Evolutionary conservation across 306 rosid genomes (phyloP).

Genomic region (Trifolium pratense): DNA sequence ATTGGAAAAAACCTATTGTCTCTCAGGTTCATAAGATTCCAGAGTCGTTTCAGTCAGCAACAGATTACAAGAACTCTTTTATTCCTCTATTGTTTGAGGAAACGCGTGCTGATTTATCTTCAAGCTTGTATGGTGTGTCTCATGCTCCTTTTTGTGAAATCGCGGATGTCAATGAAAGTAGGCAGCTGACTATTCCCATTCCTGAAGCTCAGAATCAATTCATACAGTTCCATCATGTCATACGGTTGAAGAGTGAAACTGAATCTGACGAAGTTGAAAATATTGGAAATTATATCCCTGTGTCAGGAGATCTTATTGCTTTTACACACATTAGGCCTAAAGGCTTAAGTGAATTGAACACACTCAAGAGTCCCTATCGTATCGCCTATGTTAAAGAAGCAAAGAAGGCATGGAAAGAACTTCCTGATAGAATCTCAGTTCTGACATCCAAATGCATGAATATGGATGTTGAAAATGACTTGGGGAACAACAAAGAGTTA

Average conservation of each 20-base stretch:
- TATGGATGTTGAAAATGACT: not conserved
- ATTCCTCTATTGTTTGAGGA: conserved; percentile 52
- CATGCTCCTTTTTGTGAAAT: conserved; percentile 39
- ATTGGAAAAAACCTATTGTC: not conserved
- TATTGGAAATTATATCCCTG: conserved; percentile 39
- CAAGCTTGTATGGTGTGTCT: conserved; percentile 38
- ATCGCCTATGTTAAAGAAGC: conserved; percentile 39
- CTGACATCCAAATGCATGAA: conserved; percentile 6
- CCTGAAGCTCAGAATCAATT: not conserved
- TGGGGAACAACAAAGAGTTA: not conserved
- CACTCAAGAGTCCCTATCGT: conserved; percentile 23
- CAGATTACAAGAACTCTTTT: conserved; percentile 46
- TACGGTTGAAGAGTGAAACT: not conserved
- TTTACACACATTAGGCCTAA: conserved; percentile 46
- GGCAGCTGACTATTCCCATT: not conserved
- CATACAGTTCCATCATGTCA: not conserved
- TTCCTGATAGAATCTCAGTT: conserved; percentile 9
- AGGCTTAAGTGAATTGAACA: conserved; percentile 40
- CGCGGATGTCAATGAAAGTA: not conserved
- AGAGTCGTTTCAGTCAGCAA: conserved; percentile 33
- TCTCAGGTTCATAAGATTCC: conserved; percentile 54
- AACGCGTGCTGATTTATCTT: conserved; percentile 48
- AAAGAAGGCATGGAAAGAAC: too few species aligned
- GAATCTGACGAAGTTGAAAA: not conserved
- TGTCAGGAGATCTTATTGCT: conserved; percentile 53